phyloP scores from a whole-genome alignment of 352 stramenopile species.

The Elongisporangium undulatum region DNA sequence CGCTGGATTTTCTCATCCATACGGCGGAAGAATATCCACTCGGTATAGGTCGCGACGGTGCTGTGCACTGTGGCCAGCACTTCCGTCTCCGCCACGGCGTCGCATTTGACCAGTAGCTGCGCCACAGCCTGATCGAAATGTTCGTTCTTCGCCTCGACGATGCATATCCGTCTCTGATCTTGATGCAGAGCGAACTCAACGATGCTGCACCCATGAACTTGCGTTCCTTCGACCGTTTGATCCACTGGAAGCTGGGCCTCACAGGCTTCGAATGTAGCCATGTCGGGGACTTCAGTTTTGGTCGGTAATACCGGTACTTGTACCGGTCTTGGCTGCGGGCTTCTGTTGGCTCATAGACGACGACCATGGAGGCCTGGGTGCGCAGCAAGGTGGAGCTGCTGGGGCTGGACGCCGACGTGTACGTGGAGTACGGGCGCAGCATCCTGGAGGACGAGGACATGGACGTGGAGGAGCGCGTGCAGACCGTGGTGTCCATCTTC shows the following conservation, averaged over 20 bases:
- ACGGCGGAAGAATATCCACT: conserved; percentile 20
- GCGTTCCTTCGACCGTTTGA: conserved; percentile 16
- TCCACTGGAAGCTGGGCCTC: conserved; percentile 16
- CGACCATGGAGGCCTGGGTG: conserved; percentile 59
- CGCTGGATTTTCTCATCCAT: conserved; percentile 10
- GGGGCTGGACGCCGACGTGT: conserved; percentile 63
- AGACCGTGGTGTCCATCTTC: conserved; percentile 64
- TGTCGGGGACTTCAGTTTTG: too few species aligned
- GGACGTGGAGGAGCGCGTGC: conserved; percentile 61
- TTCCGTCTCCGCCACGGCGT: conserved; percentile 20
- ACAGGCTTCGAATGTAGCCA: conserved; percentile 1
- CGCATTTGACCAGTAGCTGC: conserved; percentile 16
- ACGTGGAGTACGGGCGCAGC: conserved; percentile 68
- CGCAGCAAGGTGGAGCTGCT: conserved; percentile 48
- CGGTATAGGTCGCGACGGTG: conserved; percentile 21
- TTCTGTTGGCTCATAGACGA: neutral
- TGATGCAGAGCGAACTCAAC: conserved; percentile 22
- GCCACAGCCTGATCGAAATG: conserved; percentile 17
- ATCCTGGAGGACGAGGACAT: conserved; percentile 73
- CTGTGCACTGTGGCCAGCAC: conserved; percentile 18
- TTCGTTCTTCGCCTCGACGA: conserved; percentile 18
- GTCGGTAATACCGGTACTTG: neutral
- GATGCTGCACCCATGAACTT: conserved; percentile 12
- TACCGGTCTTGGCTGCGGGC: too few species aligned
- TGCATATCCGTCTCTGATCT: conserved; percentile 15